These are phyloP conservation scores for Dryas drummondii DNA, from an alignment of 306 rosid species.

Conservation along the genomic window DNA sequence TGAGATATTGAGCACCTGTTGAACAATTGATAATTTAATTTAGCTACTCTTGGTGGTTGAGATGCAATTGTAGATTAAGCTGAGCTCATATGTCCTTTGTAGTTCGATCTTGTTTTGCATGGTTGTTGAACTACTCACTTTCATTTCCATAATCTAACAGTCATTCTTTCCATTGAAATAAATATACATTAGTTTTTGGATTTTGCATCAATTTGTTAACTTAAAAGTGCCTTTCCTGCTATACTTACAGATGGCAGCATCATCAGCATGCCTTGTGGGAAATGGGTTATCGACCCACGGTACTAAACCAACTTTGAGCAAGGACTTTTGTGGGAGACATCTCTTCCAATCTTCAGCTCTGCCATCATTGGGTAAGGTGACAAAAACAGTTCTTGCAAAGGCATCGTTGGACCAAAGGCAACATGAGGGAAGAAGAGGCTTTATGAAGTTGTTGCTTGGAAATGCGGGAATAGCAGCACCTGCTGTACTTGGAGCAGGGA, in stretches of 20 bases:
- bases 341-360: conserved; percentile 38
- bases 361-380: conserved; percentile 41
- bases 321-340: conserved; percentile 53
- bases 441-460: conserved; percentile 70
- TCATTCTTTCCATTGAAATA: neutral
- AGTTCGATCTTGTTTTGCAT: conserved; percentile 5
- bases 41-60: conserved; percentile 5
- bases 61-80: neutral
- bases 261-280: conserved; percentile 80
- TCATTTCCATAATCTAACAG: neutral
- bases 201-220: neutral
- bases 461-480: conserved; percentile 67
- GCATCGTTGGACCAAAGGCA: conserved; percentile 59
- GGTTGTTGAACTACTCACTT: neutral
- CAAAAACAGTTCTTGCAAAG: conserved; percentile 40
- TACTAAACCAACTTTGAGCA: conserved; percentile 48
- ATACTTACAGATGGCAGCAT: conserved; percentile 62
- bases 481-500: conserved; percentile 60
- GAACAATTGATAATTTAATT: neutral
- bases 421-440: conserved; percentile 75
- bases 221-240: conserved; percentile 4
- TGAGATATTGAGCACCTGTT: neutral
- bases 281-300: conserved; percentile 50
- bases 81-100: neutral
- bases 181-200: neutral